Base-by-base conservation (phyloP, 2,329 filamentous ascomycete genomes). In the Cadophora sp. region DNA sequence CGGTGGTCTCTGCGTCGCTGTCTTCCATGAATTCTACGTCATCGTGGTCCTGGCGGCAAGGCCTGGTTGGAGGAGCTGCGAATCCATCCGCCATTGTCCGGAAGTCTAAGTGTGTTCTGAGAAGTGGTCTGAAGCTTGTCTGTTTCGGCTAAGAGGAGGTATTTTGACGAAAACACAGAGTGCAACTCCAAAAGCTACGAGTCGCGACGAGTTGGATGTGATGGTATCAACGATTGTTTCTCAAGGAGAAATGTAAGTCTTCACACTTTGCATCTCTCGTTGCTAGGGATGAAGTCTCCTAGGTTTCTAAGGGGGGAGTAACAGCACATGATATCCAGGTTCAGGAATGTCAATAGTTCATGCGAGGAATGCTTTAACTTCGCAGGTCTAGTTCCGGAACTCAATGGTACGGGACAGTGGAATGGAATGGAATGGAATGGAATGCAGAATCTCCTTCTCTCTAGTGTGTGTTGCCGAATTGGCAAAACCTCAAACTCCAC, bases 331-430 rank as follows among this genome's bases (percentile, higher is more conserved):
- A 50, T 30, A 16, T 9, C 5, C 27, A 20, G 5, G 39, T 50
- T 11, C 20, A 33, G 43, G 59, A 61, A 61, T 61, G 43, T 50
- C 24, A 61, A 50, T 24, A 48, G n/a, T 7, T 33, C 16, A 6
- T 20, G 41, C 27, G 18, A 39, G 24, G 30, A 61, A 61, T 39
- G 43, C 30, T 22, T 16, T n/a, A 50, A 36, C 20, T 36, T 50
- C n/a, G 13, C 36, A n/a, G 39, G 6, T 6, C 27, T 22, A 5
- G n/a, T 16, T 20, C 20, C 24, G 36, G 27, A 22, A 61, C 30
- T 24, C 43, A 22, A 61, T 61, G 33, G 16, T 59, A 24, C 20
- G 55, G 22, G 1, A 24, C 33, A 43, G 6, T 30, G 27, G 27
- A 30, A 59, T 24, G 41, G 50, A 53, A 33, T 33, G 24, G n/a